A percentile compares a stretch with the other conserved stretches of the same genome.
phyloP scores from a whole-genome alignment of 2,329 filamentous ascomycete genomes.

The Xylaria sp. region DNA sequence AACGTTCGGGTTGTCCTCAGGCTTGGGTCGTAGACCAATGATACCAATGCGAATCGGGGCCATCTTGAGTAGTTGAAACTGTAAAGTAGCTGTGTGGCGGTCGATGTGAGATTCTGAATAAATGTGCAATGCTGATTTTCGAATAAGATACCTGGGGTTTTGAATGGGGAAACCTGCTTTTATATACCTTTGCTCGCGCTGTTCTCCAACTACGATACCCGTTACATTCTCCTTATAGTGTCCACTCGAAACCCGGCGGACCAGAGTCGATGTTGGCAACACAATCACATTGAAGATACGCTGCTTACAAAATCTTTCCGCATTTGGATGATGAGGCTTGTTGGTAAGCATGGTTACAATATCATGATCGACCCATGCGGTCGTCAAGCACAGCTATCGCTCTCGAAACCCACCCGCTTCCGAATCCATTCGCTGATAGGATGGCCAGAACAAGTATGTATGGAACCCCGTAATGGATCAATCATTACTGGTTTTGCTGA shows the following conservation, averaged over 20 bases:
- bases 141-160: background rate
- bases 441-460: background rate
- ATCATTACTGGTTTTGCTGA: background rate
- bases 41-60: constrained; percentile 44
- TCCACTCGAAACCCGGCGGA: constrained; percentile 20
- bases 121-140: background rate
- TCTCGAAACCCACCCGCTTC: background rate
- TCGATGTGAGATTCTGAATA: background rate
- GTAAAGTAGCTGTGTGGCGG: background rate
- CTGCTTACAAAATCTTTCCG: background rate
- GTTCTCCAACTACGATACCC: background rate
- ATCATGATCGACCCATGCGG: background rate
- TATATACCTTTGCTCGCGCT: constrained; percentile 5
- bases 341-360: background rate
- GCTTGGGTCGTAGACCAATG: constrained; percentile 38
- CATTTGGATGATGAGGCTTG: background rate
- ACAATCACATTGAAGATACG: background rate
- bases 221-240: background rate
- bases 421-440: background rate
- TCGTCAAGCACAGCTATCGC: background rate
- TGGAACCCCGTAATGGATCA: background rate
- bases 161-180: background rate
- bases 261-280: no score
- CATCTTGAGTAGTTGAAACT: constrained; percentile 36
- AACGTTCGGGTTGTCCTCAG: constrained; percentile 5